These are phyloP conservation scores for Areca catechu DNA, from an alignment of 176 grass and related monocot genomes.

Conservation along the genomic window DNA sequence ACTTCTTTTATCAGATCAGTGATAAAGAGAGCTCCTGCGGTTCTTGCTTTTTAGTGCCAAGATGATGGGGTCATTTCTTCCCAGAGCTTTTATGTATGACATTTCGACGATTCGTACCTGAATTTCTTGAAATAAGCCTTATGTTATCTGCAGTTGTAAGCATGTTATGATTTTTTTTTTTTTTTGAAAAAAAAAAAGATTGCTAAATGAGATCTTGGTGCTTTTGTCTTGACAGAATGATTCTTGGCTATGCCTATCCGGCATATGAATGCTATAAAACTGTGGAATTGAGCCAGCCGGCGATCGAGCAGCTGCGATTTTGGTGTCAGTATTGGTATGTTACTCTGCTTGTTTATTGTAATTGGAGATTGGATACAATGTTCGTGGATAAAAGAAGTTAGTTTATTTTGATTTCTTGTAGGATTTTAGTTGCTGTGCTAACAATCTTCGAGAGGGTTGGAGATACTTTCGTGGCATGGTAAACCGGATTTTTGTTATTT, in stretches of 20 bases:
- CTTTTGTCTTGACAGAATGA: slow-evolving; percentile 22
- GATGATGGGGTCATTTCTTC: slow-evolving; percentile 58
- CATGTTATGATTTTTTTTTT: no score
- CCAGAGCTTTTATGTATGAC: slow-evolving; percentile 52
- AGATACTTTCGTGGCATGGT: slow-evolving; percentile 44
- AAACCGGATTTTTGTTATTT: not conserved
- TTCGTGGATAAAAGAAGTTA: not conserved
- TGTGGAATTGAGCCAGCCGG: slow-evolving; percentile 41
- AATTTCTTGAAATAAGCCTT: no score
- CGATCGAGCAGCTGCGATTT: slow-evolving; percentile 58
- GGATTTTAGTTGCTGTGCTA: slow-evolving; percentile 63
- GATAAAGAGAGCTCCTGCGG: no score
- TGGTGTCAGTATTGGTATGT: slow-evolving; percentile 81
- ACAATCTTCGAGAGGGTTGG: slow-evolving; percentile 40
- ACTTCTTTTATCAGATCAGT: no score
- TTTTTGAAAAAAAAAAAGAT: no score
- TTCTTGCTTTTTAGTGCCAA: not conserved
- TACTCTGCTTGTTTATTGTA: not conserved
- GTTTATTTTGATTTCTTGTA: slow-evolving; percentile 11
- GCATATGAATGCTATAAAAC: slow-evolving; percentile 79
- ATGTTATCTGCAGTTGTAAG: no score
- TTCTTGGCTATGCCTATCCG: slow-evolving; percentile 56
- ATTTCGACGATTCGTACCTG: no score
- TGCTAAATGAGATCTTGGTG: not conserved
- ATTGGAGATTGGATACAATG: no score